Conservation (phyloP, 139 green algal genomes). For the Pycnococcus provasolii region DNA sequence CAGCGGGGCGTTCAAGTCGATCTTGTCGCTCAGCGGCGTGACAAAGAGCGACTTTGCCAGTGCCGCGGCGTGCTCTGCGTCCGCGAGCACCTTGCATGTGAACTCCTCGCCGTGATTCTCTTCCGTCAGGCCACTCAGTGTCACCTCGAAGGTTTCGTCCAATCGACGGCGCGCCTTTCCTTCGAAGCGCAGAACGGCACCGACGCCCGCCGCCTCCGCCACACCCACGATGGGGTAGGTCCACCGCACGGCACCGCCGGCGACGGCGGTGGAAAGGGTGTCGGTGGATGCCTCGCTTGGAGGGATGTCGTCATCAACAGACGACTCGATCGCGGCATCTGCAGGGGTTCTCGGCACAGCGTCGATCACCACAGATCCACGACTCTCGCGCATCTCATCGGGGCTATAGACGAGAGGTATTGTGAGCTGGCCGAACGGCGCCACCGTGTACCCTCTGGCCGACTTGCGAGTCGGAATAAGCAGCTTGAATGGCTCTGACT, state of each 20-base stretch:
- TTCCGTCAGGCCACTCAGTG: conserved; percentile 30
- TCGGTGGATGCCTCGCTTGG: background rate
- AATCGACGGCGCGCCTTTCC: conserved; percentile 24
- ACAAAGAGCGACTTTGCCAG: conserved; percentile 21
- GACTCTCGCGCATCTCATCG: background rate
- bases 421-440: conserved; percentile 6
- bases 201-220: conserved; percentile 13
- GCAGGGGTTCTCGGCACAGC: too few species aligned
- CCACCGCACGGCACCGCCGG: conserved; percentile 23
- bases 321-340: too few species aligned
- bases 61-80: conserved; percentile 15
- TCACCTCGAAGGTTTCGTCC: conserved; percentile 34
- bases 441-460: conserved; percentile 3
- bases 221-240: conserved; percentile 24
- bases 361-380: too few species aligned
- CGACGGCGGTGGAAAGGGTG: conserved; percentile 5
- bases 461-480: conserved; percentile 17
- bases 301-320: too few species aligned
- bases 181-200: conserved; percentile 18
- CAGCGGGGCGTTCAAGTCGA: conserved; percentile 14
- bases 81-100: conserved; percentile 37
- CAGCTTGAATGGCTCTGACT: background rate
- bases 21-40: conserved; percentile 1
- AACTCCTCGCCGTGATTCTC: conserved; percentile 32
- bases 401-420: conserved; percentile 28